Percentiles rank a stretch among this genome's conserved stretches.
phyloP scores from a whole-genome alignment of 805 yeast genomes.

The Candida glaebosa region DNA sequence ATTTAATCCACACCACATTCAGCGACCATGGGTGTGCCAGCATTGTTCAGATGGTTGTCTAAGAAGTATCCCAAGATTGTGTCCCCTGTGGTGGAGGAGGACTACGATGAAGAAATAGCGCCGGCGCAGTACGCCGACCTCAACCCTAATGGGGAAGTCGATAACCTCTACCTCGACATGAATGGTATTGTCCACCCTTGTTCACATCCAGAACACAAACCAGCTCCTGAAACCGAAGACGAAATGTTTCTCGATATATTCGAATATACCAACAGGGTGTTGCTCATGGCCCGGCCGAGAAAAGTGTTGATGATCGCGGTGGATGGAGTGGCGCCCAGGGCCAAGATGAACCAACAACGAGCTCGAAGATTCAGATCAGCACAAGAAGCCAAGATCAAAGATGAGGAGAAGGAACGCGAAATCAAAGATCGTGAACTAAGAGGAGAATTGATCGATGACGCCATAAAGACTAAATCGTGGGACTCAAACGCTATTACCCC shows the following conservation, averaged over 20 bases:
- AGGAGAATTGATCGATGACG: slow-evolving; percentile 75
- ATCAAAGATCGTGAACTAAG: slow-evolving; percentile 55
- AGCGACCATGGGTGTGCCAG: slow-evolving; percentile 91
- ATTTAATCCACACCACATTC: not conserved
- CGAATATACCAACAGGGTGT: slow-evolving; percentile 86
- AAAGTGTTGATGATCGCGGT: slow-evolving; percentile 92
- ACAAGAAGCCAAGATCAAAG: slow-evolving; percentile 78
- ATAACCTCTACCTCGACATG: slow-evolving; percentile 93
- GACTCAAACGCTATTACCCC: slow-evolving; percentile 97
- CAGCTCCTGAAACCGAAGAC: slow-evolving; percentile 94
- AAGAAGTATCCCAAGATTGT: slow-evolving; percentile 91
- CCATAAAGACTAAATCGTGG: slow-evolving; percentile 79
- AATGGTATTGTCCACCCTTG: slow-evolving; percentile 99
- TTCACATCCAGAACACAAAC: slow-evolving; percentile 95
- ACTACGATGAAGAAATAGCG: slow-evolving; percentile 54
- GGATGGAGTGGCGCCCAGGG: slow-evolving; percentile 99
- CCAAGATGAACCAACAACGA: slow-evolving; percentile 96
- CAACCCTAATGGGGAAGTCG: slow-evolving; percentile 94
- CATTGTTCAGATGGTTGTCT: slow-evolving; percentile 95
- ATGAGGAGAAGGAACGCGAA: slow-evolving; percentile 64
- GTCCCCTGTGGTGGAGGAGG: slow-evolving; percentile 82
- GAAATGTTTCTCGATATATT: slow-evolving; percentile 95
- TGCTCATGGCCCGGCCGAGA: slow-evolving; percentile 92
- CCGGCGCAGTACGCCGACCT: slow-evolving; percentile 70
- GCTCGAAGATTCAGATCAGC: slow-evolving; percentile 92